Conservation (phyloP, 2,329 filamentous ascomycete genomes). For the Leptodontidium sp. region DNA sequence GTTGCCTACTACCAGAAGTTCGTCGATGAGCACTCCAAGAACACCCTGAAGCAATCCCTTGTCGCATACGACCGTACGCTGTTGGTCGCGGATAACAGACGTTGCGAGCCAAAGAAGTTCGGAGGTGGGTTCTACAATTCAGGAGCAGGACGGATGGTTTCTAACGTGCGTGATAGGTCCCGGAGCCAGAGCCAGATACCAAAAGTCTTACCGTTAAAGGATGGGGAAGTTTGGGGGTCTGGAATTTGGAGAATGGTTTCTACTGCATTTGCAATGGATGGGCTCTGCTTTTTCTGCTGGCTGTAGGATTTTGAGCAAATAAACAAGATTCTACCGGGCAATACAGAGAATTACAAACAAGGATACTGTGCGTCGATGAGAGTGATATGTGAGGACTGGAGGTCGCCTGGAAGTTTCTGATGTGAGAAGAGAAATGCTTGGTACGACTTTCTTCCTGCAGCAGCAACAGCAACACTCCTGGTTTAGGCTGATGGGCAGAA, state of each 20-base stretch:
- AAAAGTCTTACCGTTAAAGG: conserved; percentile 98
- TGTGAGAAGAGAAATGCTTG: not conserved
- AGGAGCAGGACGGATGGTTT: conserved; percentile 13
- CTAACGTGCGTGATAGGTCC: conserved; percentile 70
- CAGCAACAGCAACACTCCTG: not conserved
- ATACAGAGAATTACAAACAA: conserved; percentile 33
- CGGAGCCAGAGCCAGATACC: conserved; percentile 95
- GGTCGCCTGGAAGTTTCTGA: not conserved
- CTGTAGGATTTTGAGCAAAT: conserved; percentile 48
- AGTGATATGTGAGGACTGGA: conserved; percentile 6
- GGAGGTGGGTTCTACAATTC: conserved; percentile 50
- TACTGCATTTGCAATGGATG: conserved; percentile 49
- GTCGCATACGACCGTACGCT: conserved; percentile 96
- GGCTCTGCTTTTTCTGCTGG: conserved; percentile 43
- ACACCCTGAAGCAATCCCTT: conserved; percentile 96
- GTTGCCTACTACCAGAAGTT: conserved; percentile 99
- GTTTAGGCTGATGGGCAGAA: not conserved
- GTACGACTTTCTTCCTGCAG: not conserved
- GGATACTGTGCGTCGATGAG: conserved; percentile 23
- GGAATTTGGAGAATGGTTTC: conserved; percentile 45
- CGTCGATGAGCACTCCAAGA: conserved; percentile 99
- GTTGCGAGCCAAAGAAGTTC: conserved; percentile 98
- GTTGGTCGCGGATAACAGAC: conserved; percentile 98
- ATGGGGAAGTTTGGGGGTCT: conserved; percentile 39
- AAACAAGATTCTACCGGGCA: conserved; percentile 47